Evolutionary conservation across 768 basidiomycete genomes (phyloP).

Genomic region (Boletus sp.): DNA sequence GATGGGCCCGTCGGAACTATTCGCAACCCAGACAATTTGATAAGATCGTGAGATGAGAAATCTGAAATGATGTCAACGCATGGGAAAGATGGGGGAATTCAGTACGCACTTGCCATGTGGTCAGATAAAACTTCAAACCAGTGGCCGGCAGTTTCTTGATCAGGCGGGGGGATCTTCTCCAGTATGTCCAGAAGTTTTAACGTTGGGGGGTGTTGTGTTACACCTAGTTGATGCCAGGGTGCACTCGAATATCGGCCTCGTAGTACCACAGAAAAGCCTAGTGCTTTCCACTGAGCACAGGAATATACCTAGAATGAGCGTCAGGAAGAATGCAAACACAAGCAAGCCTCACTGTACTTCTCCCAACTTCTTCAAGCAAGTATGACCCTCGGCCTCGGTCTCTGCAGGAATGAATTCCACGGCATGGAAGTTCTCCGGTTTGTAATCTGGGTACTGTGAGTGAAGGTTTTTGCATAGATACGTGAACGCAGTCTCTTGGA

Average conservation of each 20-base stretch:
- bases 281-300: constrained; percentile 55
- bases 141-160: constrained; percentile 46
- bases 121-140: constrained; percentile 66
- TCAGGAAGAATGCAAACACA: neutral
- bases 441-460: constrained; percentile 54
- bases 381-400: constrained; percentile 42
- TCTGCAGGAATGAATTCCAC: constrained; percentile 77
- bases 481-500: constrained; percentile 57
- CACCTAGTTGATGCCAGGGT: constrained; percentile 55
- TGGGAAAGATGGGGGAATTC: neutral
- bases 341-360: constrained; percentile 43
- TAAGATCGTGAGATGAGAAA: constrained; percentile 50
- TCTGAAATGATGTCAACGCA: constrained; percentile 37
- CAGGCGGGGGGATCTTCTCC: constrained; percentile 50
- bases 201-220: constrained; percentile 63
- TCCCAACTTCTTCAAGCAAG: constrained; percentile 54
- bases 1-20: constrained; percentile 59
- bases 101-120: constrained; percentile 49
- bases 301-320: constrained; percentile 55
- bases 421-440: constrained; percentile 47
- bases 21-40: constrained; percentile 47
- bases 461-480: constrained; percentile 75
- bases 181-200: constrained; percentile 54
- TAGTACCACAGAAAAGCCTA: constrained; percentile 72
- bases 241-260: constrained; percentile 48